These are phyloP conservation scores for Suillus decipiens DNA, from an alignment of 768 basidiomycete species.

Conservation along the genomic window DNA sequence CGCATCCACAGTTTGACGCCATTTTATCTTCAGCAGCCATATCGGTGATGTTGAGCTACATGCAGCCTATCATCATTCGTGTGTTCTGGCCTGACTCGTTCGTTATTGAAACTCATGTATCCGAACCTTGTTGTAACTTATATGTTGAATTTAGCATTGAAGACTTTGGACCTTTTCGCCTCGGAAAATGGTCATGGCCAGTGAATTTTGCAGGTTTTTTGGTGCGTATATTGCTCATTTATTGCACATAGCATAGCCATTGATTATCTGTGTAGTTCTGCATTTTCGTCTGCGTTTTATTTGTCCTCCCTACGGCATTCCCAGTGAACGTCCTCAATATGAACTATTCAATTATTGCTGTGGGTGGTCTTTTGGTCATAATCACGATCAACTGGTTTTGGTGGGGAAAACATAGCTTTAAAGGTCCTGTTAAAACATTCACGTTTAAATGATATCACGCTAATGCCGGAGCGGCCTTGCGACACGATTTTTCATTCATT, in stretches of 20 bases:
- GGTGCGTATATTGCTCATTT: conserved; percentile 30
- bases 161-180: conserved; percentile 51
- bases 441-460: conserved; percentile 1
- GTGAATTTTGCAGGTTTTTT: conserved; percentile 50
- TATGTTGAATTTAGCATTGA: conserved; percentile 51
- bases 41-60: conserved; percentile 58
- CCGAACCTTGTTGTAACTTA: conserved; percentile 44
- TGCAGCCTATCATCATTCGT: conserved; percentile 58
- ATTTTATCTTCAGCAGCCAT: conserved; percentile 58
- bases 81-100: conserved; percentile 57
- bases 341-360: conserved; percentile 59
- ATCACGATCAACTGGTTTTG: conserved; percentile 47
- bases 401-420: conserved; percentile 49
- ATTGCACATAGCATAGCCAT: neutral
- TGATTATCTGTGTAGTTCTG: conserved; percentile 41
- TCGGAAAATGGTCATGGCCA: conserved; percentile 54
- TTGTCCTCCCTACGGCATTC: conserved; percentile 56
- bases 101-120: conserved; percentile 20
- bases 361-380: conserved; percentile 49
- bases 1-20: conserved; percentile 47
- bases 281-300: conserved; percentile 54
- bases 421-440: conserved; percentile 46
- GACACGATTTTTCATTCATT: neutral
- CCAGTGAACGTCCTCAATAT: conserved; percentile 53
- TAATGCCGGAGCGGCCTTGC: neutral